These are phyloP conservation scores for Xylaria arbuscula DNA, from an alignment of 2,329 filamentous ascomycete genomes.

Conservation along the genomic window DNA sequence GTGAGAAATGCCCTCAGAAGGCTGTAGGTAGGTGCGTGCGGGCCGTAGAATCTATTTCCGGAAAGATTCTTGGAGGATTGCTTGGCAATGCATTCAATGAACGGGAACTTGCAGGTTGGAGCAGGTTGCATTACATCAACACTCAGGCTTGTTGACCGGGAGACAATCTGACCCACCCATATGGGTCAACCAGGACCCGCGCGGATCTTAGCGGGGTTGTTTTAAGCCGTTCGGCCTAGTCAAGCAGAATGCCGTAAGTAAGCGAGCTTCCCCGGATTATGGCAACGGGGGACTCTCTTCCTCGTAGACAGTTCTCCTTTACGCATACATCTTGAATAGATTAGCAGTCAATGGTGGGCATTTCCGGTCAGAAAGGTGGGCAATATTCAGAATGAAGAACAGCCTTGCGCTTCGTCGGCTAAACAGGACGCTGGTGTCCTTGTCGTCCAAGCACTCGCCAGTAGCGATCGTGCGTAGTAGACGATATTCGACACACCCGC, in stretches of 20 bases:
- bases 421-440: slow-evolving; percentile 39
- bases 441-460: slow-evolving; percentile 25
- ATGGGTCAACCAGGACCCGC: slow-evolving; percentile 19
- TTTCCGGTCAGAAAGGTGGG: slow-evolving; percentile 25
- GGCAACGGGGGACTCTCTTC: slow-evolving; percentile 36
- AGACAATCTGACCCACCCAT: slow-evolving; percentile 53
- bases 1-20: slow-evolving; percentile 14
- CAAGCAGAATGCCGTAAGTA: slow-evolving; percentile 46
- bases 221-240: slow-evolving; percentile 17
- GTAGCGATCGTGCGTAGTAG: slow-evolving; percentile 24
- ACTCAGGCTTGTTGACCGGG: slow-evolving; percentile 51
- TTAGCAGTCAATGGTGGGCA: slow-evolving; percentile 34
- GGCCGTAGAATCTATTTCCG: slow-evolving; percentile 41
- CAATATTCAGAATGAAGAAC: slow-evolving; percentile 42
- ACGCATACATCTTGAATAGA: slow-evolving; percentile 18
- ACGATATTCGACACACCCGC: slow-evolving; percentile 66
- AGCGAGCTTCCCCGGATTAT: slow-evolving; percentile 43
- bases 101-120: slow-evolving; percentile 26
- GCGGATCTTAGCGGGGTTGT: slow-evolving; percentile 37
- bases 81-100: slow-evolving; percentile 34
- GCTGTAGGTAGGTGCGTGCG: slow-evolving; percentile 8
- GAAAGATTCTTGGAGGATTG: slow-evolving; percentile 43
- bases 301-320: slow-evolving; percentile 8
- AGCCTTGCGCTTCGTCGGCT: slow-evolving; percentile 41
- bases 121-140: slow-evolving; percentile 31